A percentile compares a stretch with the other conserved stretches of the same genome.
phyloP scores from a whole-genome alignment of 2,329 filamentous ascomycete species.

The Penicillium sp. region DNA sequence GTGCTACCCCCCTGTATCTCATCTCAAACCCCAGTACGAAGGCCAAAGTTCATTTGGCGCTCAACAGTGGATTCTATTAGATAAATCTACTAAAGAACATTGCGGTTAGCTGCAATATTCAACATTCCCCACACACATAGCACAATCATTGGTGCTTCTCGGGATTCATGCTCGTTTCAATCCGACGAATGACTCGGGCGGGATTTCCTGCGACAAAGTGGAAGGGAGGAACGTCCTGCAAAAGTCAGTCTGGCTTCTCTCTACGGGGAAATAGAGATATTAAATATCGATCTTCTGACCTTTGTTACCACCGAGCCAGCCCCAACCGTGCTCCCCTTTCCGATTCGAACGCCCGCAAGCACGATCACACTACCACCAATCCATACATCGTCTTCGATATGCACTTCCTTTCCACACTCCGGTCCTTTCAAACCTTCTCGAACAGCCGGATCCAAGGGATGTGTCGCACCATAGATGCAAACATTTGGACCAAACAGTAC shows the following conservation, averaged over 20 bases:
- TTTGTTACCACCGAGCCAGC: constrained; percentile 43
- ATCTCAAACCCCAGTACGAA: background rate
- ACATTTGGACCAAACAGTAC: constrained; percentile 55
- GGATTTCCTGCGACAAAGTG: constrained; percentile 31
- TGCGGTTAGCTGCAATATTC: background rate
- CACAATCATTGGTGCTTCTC: constrained; percentile 1
- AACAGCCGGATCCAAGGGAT: constrained; percentile 51
- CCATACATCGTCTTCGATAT: constrained; percentile 50
- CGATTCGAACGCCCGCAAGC: constrained; percentile 44
- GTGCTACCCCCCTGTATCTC: background rate
- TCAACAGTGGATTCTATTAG: background rate
- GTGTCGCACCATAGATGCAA: constrained; percentile 53
- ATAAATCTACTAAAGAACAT: background rate
- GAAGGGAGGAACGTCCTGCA: constrained; percentile 27
- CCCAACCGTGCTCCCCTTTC: constrained; percentile 42
- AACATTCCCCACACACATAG: background rate
- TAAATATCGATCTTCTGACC: constrained; percentile 9
- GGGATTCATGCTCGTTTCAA: constrained; percentile 28
- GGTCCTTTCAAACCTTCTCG: constrained; percentile 44
- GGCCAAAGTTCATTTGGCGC: background rate
- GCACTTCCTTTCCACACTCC: constrained; percentile 51
- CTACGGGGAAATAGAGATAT: background rate
- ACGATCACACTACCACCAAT: constrained; percentile 49
- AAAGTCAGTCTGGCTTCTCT: background rate
- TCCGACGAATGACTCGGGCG: constrained; percentile 21